Base-by-base conservation (phyloP, 2,329 filamentous ascomycete species). In the Setomelanomma holmii region DNA sequence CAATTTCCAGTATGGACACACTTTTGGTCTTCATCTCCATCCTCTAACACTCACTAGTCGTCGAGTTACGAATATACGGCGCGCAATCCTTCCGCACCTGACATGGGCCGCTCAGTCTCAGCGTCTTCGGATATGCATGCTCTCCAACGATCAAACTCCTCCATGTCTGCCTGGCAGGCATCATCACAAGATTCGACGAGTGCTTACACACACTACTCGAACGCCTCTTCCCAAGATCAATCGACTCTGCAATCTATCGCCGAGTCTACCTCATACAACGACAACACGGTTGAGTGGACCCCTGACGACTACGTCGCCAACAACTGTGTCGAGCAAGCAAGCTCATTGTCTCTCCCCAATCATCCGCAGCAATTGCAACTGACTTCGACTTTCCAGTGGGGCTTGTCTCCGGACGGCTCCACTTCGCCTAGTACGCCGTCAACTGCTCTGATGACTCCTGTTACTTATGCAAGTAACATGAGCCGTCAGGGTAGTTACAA, bases 401-500 rank as follows among this genome's bases (percentile, higher is more conserved):
- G 63, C 46, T 63, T 60, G 48, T 66, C 68, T 43, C 60, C 63
- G 36, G 71, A 75, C 56, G 64, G 56, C 56, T 75, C 70, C 38
- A 64, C 60, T 5, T 70, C 73, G 16, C 72, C 75, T 46, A 71
- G 68, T 57, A 75, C 74, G 11, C 67, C 72, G 36, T 67, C 68
- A 38, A 68, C 71, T 58, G 67, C 67, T 56, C 63, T 73, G 53
- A 67, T 73, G 66, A 75, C 74, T 40, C 68, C 69, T 54, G 64
- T 75, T 62, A 73, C 72, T 67, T 63, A 68, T 39, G 66, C 71
- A 43, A 75, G 72, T 68, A 69, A 67, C 49, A 77, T 81, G 78
- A 80, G 78, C 63, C 75, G 79, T 62, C 71, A 78, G 57, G 71
- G 70, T 65, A 81, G 79, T 66, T 68, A 72, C 61, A 75, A 74